Evolutionary conservation across 768 basidiomycete genomes (phyloP).

Genomic region (Leucocoprinus birnbaumii): DNA sequence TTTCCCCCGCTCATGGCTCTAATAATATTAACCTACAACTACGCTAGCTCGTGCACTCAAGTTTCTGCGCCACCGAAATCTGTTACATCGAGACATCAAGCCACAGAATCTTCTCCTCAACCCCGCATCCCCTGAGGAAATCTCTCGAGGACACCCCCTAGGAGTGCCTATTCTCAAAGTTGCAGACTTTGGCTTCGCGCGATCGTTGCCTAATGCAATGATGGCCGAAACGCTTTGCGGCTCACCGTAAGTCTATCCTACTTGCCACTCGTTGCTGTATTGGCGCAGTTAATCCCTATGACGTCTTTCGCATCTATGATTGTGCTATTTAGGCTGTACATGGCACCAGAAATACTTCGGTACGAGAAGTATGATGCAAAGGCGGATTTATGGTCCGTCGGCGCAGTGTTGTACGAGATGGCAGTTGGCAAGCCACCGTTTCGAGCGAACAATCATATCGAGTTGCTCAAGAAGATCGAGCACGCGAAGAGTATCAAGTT

Average conservation of each 20-base stretch:
- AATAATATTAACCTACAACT: background rate
- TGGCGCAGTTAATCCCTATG: background rate
- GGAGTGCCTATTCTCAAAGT: conserved; percentile 96
- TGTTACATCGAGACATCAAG: conserved; percentile 97
- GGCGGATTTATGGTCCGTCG: conserved; percentile 97
- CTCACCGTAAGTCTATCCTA: conserved; percentile 76
- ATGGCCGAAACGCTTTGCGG: conserved; percentile 98
- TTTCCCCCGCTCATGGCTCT: background rate
- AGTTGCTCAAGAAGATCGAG: conserved; percentile 91
- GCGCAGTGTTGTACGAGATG: conserved; percentile 96
- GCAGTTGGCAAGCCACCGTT: conserved; percentile 91
- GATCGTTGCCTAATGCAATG: conserved; percentile 86
- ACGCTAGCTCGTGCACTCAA: conserved; percentile 85
- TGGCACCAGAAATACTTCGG: conserved; percentile 97
- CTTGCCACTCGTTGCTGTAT: background rate
- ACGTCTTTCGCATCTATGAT: conserved; percentile 5
- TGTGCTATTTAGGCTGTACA: conserved; percentile 67
- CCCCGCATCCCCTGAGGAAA: conserved; percentile 75
- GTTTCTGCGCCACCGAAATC: conserved; percentile 82
- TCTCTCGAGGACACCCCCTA: conserved; percentile 83
- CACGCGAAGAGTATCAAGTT: conserved; percentile 89
- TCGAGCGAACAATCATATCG: conserved; percentile 94
- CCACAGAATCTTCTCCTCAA: conserved; percentile 95
- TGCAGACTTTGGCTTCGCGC: conserved; percentile 97
- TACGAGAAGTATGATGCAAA: conserved; percentile 98